Evolutionary conservation across 169 alveolate genomes (phyloP).

Genomic region (Plasmodium gonderi): DNA sequence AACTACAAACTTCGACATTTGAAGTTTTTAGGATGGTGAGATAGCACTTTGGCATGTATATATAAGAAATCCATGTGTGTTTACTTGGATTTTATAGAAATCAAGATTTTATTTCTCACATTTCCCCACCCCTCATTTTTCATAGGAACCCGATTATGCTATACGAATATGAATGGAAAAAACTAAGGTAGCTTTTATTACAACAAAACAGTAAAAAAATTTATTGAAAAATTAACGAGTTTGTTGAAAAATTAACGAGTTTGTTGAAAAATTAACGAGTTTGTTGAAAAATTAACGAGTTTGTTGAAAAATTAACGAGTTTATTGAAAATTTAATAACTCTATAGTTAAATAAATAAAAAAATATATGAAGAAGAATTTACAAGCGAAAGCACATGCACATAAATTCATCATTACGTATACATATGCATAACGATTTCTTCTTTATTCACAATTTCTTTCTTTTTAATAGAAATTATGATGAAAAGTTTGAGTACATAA

Average conservation of each 20-base stretch:
- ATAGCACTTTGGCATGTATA: not conserved
- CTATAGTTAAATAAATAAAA: not conserved
- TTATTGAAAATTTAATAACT: no score
- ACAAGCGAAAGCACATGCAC: not conserved
- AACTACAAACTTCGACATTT: conserved; percentile 29
- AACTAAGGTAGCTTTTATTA: conserved; percentile 39
- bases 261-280: not conserved
- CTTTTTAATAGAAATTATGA: conserved; percentile 39
- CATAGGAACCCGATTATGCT: conserved; percentile 30
- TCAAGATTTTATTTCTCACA: not conserved
- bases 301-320: not conserved
- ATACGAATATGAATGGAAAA: conserved; percentile 70
- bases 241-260: not conserved
- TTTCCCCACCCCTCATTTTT: not conserved
- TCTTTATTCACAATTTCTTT: not conserved
- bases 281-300: not conserved
- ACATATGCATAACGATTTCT: conserved; percentile 3
- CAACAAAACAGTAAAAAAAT: conserved; percentile 14
- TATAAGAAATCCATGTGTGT: not conserved
- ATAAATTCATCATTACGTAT: conserved; percentile 6
- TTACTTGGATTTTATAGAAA: not conserved
- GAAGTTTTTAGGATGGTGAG: conserved; percentile 65
- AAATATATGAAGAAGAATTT: not conserved
- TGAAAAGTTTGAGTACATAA: conserved; percentile 69
- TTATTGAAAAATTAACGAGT: conserved; percentile 2